These are phyloP conservation scores for Epicoccum nigrum DNA, from an alignment of 2,329 filamentous ascomycete genomes.

Conservation along the genomic window DNA sequence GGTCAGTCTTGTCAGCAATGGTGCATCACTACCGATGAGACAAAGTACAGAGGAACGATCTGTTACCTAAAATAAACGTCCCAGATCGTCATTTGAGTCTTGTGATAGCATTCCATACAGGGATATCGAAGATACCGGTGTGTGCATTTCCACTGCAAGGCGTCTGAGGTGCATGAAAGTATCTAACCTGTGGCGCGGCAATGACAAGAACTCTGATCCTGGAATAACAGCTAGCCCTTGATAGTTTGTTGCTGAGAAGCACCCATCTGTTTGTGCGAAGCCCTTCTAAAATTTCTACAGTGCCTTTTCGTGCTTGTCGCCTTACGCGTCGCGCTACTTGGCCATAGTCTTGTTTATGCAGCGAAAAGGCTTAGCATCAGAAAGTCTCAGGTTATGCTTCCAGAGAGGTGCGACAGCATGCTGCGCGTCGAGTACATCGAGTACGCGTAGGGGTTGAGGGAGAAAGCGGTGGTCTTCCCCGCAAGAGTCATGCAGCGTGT, in stretches of 20 bases:
- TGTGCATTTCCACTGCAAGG: not conserved
- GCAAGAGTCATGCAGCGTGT: constrained; percentile 5
- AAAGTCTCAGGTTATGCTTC: too few relatives aligned
- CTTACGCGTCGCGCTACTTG: too few relatives aligned
- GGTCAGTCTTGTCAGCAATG: constrained; percentile 5
- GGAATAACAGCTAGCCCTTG: not conserved
- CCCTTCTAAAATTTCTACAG: too few relatives aligned
- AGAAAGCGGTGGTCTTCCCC: constrained; percentile 8
- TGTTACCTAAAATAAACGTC: not conserved
- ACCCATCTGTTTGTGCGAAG: not conserved
- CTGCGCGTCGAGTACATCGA: too few relatives aligned
- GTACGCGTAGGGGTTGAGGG: too few relatives aligned
- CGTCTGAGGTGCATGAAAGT: not conserved
- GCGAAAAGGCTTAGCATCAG: too few relatives aligned
- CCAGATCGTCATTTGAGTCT: not conserved
- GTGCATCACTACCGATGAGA: not conserved
- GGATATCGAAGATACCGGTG: too few relatives aligned
- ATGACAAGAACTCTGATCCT: constrained; percentile 2
- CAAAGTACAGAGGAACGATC: not conserved
- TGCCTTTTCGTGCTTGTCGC: not conserved
- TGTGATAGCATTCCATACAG: not conserved
- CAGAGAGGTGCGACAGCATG: too few relatives aligned
- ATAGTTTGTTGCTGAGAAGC: constrained; percentile 1
- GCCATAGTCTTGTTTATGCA: too few relatives aligned
- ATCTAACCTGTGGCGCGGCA: not conserved